A percentile compares a stretch with the other conserved stretches of the same genome.
Conservation (phyloP, 768 basidiomycete genomes). For the Leucogyrophana mollusca region DNA sequence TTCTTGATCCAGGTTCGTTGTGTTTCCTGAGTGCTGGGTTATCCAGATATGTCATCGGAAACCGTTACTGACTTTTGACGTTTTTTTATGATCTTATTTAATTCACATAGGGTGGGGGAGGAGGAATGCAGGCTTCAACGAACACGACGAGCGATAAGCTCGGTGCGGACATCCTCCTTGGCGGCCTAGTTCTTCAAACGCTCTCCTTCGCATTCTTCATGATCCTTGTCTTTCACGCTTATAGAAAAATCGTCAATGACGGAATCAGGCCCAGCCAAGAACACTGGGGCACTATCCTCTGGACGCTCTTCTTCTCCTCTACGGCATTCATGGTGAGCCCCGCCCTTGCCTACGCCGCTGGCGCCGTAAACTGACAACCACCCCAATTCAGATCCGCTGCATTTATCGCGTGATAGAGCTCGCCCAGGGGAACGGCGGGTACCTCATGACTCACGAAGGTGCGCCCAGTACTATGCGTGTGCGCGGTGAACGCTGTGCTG, state of each 20-base stretch:
- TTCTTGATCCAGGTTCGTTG: constrained; percentile 24
- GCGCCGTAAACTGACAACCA: background rate
- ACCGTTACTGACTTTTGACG: background rate
- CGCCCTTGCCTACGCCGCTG: background rate
- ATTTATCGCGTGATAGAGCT: constrained; percentile 27
- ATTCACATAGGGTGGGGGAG: constrained; percentile 20
- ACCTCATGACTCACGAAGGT: constrained; percentile 24
- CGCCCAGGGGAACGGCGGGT: constrained; percentile 16
- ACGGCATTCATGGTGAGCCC: constrained; percentile 22
- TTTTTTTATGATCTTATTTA: too few species aligned
- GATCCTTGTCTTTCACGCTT: constrained; percentile 11
- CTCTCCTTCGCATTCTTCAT: constrained; percentile 23
- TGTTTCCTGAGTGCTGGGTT: background rate
- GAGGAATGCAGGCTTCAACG: constrained; percentile 12
- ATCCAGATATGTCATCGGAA: background rate
- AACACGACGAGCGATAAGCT: background rate
- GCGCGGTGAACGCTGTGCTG: background rate
- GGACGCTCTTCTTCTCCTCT: constrained; percentile 22
- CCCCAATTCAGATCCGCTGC: constrained; percentile 20
- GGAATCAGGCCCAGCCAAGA: constrained; percentile 5
- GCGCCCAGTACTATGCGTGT: background rate
- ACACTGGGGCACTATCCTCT: constrained; percentile 18
- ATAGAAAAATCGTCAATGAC: constrained; percentile 12
- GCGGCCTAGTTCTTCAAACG: constrained; percentile 22
- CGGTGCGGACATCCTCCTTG: constrained; percentile 21